Percentiles rank a stretch among this genome's conserved stretches.
These are phyloP conservation scores for Cenchrus americanus DNA, from an alignment of 176 grass and related monocot genomes.

Conservation along the genomic window DNA sequence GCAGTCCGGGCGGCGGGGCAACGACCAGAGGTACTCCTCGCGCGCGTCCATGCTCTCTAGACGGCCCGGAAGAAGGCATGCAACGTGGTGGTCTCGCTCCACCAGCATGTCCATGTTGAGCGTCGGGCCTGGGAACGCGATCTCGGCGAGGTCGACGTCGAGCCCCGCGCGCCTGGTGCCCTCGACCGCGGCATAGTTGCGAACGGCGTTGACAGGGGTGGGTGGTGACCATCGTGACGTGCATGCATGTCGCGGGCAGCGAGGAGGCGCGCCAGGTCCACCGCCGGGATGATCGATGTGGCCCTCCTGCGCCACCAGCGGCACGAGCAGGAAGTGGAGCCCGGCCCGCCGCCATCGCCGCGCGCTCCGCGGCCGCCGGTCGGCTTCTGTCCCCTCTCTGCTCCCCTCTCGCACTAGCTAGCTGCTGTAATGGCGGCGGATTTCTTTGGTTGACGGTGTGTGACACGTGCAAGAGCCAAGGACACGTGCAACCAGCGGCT, in stretches of 20 bases:
- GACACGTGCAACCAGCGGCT: too few species aligned
- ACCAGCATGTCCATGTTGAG: slow-evolving; percentile 27
- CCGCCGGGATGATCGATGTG: slow-evolving; percentile 66
- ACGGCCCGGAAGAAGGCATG: slow-evolving; percentile 41
- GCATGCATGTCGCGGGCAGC: slow-evolving; percentile 19
- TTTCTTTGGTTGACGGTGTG: too few species aligned
- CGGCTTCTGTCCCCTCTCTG: too few species aligned
- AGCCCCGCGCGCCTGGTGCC: slow-evolving; percentile 17
- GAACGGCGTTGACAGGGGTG: slow-evolving; percentile 55
- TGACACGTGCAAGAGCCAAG: too few species aligned
- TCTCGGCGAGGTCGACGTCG: slow-evolving; percentile 51
- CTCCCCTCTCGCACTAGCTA: too few species aligned
- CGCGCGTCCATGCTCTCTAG: slow-evolving; percentile 11
- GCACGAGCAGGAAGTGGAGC: slow-evolving; percentile 60
- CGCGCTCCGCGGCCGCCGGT: too few species aligned
- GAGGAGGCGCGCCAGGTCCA: slow-evolving; percentile 56
- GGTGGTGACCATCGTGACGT: slow-evolving; percentile 50
- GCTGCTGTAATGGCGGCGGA: too few species aligned
- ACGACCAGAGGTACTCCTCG: slow-evolving; percentile 41
- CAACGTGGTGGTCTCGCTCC: background rate
- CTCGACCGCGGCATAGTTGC: slow-evolving; percentile 38
- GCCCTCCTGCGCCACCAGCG: slow-evolving; percentile 58
- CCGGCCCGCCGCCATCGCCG: background rate
- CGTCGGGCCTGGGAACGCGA: slow-evolving; percentile 29
- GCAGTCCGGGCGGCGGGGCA: slow-evolving; percentile 35